Conservation (phyloP, 2,329 filamentous ascomycete genomes). For the Ophiostoma sp. region DNA sequence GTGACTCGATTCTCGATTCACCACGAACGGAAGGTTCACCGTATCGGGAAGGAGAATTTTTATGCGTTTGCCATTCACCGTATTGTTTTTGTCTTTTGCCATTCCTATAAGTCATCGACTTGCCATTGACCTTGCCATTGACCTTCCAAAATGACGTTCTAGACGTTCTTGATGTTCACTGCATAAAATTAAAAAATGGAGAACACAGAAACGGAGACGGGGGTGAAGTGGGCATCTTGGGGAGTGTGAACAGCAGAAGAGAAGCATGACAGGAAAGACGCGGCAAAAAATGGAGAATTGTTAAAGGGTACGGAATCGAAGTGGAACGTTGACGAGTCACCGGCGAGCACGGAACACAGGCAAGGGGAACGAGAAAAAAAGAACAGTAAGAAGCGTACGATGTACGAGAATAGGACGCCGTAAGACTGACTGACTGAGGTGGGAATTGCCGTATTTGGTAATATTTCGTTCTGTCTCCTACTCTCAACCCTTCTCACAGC, state of each 20-base stretch:
- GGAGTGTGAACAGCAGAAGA: not conserved
- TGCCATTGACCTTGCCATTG: not conserved
- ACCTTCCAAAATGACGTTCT: not conserved
- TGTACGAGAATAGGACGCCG: not conserved
- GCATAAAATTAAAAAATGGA: constrained; percentile 11
- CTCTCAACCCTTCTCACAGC: not conserved
- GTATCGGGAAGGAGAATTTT: constrained; percentile 1
- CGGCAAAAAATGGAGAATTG: constrained; percentile 10
- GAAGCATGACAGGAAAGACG: not conserved
- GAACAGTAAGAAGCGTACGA: not conserved
- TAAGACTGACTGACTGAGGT: not conserved
- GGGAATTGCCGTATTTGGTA: not conserved
- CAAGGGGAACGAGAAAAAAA: not conserved
- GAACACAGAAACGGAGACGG: not conserved
- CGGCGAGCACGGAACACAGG: not conserved
- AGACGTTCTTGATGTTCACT: not conserved
- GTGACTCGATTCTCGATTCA: not conserved
- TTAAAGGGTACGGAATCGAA: not conserved
- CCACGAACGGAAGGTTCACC: not conserved
- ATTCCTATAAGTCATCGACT: not conserved
- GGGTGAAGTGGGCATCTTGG: not conserved
- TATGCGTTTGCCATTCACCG: not conserved
- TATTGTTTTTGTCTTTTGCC: not conserved
- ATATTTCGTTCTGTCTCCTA: not conserved
- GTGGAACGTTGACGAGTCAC: constrained; percentile 8